Evolutionary conservation across 306 rosid species (phyloP), one percentile per base, ranked within the genome.

Genomic region (Prunus campanulata): DNA sequence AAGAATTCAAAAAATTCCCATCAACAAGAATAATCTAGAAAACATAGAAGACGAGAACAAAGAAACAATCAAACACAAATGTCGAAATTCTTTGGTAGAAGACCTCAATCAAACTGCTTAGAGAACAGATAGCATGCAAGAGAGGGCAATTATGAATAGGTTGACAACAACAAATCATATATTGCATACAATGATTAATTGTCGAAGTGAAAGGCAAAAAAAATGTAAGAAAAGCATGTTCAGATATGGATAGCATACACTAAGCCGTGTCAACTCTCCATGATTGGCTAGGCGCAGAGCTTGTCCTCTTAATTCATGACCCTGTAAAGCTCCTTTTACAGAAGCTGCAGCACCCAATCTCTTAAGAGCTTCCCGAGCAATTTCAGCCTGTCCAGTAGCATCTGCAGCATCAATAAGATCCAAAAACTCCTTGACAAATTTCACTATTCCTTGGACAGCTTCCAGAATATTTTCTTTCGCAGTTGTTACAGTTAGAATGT

Each of bases 331-430:
- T 77, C 98, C 99, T 89, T 95, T 92, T 55, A 95, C 91, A 13
- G 98, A 89, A 64, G 91, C 99, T 8, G 99, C 97, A 55, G 99
- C 96, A 68, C 92, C 99, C 84, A 95, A 83, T 85, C 99, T 87
- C 78, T 95, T 92, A 24, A 95, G 91, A 72, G 99, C 98, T 84
- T 92, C 99, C 81, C 97, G 95, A 39, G 98, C 99, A 84, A 95
- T 92, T 71, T 95, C 99, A 86, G 86, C 89, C 82, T 95, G 99
- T 79, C 90, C 99, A 75, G 99, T 95, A 78, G 99, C 99, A 87
- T 95, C 99, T 60, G 99, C 99, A 1, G 99, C 99, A 46, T 95
- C 99, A 69, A 95, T 92, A 80, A 95, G 97, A 88, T 95, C 98
- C 87, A 95, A 71, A 85, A 95, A 95, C 82, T 95, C 99, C 83